Conservation (phyloP, 139 green algal genomes). For the Edaphochlamys debaryana region DNA sequence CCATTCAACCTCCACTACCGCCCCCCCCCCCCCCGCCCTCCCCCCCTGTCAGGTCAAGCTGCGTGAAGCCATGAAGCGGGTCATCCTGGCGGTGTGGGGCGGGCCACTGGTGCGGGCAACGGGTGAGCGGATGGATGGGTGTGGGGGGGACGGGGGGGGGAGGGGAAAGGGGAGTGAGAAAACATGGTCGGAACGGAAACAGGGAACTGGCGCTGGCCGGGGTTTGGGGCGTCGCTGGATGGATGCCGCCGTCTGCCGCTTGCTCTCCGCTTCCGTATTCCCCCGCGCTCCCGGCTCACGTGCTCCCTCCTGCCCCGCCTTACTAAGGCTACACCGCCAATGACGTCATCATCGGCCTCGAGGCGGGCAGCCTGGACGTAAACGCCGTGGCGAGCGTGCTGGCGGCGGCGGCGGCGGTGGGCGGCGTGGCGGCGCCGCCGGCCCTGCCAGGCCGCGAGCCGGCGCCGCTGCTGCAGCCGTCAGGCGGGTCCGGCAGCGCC, state of each 20-base stretch:
- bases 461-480: too few relatives aligned
- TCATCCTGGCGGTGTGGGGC: slow-evolving; percentile 51
- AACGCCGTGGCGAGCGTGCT: slow-evolving; percentile 30
- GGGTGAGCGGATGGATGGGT: neutral
- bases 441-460: too few relatives aligned
- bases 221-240: too few relatives aligned
- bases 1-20: too few relatives aligned
- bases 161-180: too few relatives aligned
- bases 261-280: neutral
- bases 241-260: too few relatives aligned
- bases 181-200: too few relatives aligned
- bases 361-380: slow-evolving; percentile 47
- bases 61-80: slow-evolving; percentile 59
- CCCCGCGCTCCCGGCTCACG: too few relatives aligned
- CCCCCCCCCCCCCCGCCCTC: too few relatives aligned
- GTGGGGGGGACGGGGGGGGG: neutral
- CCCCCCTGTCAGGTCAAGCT: too few relatives aligned
- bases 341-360: slow-evolving; percentile 57
- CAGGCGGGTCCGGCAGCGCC: too few relatives aligned
- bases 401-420: neutral
- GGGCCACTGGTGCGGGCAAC: neutral
- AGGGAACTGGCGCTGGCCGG: too few relatives aligned
- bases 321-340: slow-evolving; percentile 50
- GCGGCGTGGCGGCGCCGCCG: neutral
- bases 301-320: neutral